Percentiles rank a stretch among this genome's conserved stretches.
Evolutionary conservation across 352 stramenopile species (phyloP).

Genomic region (Globisporangium solare): DNA sequence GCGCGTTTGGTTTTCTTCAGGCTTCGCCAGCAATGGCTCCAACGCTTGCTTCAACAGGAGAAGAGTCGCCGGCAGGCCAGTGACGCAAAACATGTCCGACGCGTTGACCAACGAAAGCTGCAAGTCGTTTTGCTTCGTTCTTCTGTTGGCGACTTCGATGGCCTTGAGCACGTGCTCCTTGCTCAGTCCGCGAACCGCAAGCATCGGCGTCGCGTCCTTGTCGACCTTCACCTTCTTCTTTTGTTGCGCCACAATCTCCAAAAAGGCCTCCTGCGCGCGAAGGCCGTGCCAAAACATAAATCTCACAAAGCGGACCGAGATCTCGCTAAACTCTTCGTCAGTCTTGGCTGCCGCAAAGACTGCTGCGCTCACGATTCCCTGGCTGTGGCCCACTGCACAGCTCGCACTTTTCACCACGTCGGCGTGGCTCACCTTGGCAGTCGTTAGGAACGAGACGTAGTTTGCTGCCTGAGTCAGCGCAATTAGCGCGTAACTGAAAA

Average conservation of each 20-base stretch:
- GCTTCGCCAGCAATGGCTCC: constrained; percentile 37
- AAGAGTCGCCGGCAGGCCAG: constrained; percentile 55
- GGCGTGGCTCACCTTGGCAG: constrained; percentile 46
- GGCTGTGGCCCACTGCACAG: constrained; percentile 64
- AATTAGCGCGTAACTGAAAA: constrained; percentile 79
- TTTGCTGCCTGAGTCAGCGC: constrained; percentile 71
- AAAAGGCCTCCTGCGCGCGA: constrained; percentile 55
- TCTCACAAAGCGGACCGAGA: constrained; percentile 45
- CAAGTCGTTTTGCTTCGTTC: constrained; percentile 43
- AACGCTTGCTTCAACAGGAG: constrained; percentile 47
- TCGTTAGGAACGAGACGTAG: constrained; percentile 68
- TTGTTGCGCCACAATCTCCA: constrained; percentile 23
- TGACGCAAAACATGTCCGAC: constrained; percentile 55
- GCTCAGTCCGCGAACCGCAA: constrained; percentile 54
- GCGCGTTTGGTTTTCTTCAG: constrained; percentile 62
- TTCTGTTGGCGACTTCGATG: constrained; percentile 43
- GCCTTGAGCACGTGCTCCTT: constrained; percentile 47
- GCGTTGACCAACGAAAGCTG: constrained; percentile 77
- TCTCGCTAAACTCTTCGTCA: constrained; percentile 36
- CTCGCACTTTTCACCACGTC: constrained; percentile 39
- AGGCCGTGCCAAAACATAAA: constrained; percentile 86
- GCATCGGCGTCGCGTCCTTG: constrained; percentile 58
- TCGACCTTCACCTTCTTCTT: constrained; percentile 26
- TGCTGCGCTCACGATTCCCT: constrained; percentile 70
- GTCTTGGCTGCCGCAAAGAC: constrained; percentile 60